Evolutionary conservation across 2,329 filamentous ascomycete genomes (phyloP), one percentile per base, ranked within the genome.

Genomic region (Botryotinia globosa): DNA sequence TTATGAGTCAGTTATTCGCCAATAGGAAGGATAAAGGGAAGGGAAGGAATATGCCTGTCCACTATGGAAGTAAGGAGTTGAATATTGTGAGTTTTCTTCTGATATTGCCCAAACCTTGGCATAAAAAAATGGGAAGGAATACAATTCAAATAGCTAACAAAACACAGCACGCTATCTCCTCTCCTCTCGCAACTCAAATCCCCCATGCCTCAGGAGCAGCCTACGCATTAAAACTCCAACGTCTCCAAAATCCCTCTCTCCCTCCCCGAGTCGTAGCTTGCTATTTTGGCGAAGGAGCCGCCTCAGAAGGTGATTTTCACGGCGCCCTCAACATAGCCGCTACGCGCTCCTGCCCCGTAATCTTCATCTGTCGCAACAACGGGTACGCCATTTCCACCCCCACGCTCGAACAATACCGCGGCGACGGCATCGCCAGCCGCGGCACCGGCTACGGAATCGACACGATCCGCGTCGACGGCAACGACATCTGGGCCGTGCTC

Each of bases 31-130:
- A 99, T 78, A 82, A 86, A 0, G 94, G 95, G 1, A 88, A 87
- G 74, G 96, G 94, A 1, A 89, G 95, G 75, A 98, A 97, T 79
- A 99, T 99, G 96, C 96, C 96, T 0, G 93, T 98, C 22, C 96
- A 99, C 83, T 99, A 98, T 79, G 94, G 94, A 64, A 94, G 92
- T 81, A 89, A 87, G 73, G 90, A 93, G 75, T 85, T 97, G 73
- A 94, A 97, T 77, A 94, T 97, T 79, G 92, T 94, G 81, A 81
- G 88, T 84, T 25, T 12, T 42, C 45, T 22, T 44, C 16, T n/a
- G 1, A 20, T 12, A 14, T 44, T 39, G 8, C 29, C 22, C 25
- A 22, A 54, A 54, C 1, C 25, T 56, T 10, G n/a, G 44, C 29
- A 22, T 44, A 4, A 42, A 20, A 20, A 42, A 42, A 29, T 25